phyloP scores from a whole-genome alignment of 768 basidiomycete species.

The Boletus rubescentipes region DNA sequence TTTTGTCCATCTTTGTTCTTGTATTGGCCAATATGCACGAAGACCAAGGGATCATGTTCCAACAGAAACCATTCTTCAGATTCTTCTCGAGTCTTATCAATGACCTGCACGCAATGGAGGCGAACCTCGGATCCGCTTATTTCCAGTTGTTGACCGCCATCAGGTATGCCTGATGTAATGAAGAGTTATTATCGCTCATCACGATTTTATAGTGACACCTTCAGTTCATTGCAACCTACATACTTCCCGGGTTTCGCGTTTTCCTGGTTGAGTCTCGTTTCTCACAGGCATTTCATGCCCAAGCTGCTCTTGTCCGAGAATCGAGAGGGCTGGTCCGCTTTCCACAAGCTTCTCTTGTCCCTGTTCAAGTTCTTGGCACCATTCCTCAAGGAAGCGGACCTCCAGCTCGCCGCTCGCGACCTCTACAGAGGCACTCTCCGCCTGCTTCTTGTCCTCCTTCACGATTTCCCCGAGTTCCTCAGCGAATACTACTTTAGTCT shows the following conservation, averaged over 20 bases:
- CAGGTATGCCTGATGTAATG: conserved; percentile 49
- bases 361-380: conserved; percentile 94
- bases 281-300: conserved; percentile 97
- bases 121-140: conserved; percentile 83
- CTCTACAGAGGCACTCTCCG: conserved; percentile 90
- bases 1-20: conserved; percentile 94
- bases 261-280: conserved; percentile 96
- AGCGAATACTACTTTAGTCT: conserved; percentile 96
- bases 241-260: conserved; percentile 99
- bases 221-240: conserved; percentile 93
- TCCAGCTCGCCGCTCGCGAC: conserved; percentile 77
- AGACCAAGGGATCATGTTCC: conserved; percentile 87
- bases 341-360: conserved; percentile 91
- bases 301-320: conserved; percentile 86
- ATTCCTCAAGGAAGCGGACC: conserved; percentile 80
- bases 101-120: conserved; percentile 85
- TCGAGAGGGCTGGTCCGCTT: conserved; percentile 95
- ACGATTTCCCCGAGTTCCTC: conserved; percentile 98
- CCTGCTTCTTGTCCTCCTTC: conserved; percentile 89
- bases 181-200: not conserved
- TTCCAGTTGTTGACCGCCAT: conserved; percentile 86
- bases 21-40: conserved; percentile 94
- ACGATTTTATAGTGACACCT: conserved; percentile 66
- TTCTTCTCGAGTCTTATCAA: conserved; percentile 97
- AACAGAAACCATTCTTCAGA: conserved; percentile 97